Conservation (phyloP, 148 eudicot species). For the Nepenthes mirabilis region DNA sequence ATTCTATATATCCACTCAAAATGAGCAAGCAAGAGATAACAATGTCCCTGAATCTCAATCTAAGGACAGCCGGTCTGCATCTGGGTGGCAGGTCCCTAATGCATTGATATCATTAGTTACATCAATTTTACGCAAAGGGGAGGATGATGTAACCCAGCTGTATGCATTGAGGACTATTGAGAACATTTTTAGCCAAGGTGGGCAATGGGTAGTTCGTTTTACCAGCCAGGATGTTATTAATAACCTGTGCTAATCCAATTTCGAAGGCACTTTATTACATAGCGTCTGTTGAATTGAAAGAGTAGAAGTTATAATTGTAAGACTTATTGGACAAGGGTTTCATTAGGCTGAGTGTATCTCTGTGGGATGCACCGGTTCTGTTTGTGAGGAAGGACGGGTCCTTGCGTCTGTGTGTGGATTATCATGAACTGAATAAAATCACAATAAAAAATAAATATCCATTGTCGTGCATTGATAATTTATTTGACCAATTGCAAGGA, state of each 20-base stretch:
- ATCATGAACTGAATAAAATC: no score
- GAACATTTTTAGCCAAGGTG: slow-evolving; percentile 91
- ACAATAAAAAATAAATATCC: no score
- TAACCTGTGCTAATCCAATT: slow-evolving; percentile 85
- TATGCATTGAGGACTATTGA: slow-evolving; percentile 95
- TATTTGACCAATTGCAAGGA: no score
- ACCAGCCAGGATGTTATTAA: slow-evolving; percentile 74
- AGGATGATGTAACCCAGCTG: slow-evolving; percentile 87
- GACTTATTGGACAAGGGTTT: no score
- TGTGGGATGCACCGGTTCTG: no score
- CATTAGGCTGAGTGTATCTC: no score
- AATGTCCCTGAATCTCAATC: slow-evolving; percentile 54
- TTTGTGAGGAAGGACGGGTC: no score
- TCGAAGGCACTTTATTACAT: no score
- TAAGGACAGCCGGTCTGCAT: slow-evolving; percentile 52
- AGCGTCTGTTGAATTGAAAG: no score
- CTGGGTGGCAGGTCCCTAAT: slow-evolving; percentile 96
- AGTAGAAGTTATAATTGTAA: no score
- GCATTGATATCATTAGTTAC: slow-evolving; percentile 68
- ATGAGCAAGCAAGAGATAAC: slow-evolving; percentile 46
- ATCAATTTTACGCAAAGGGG: slow-evolving; percentile 84
- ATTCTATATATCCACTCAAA: slow-evolving; percentile 86
- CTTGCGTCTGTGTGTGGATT: no score
- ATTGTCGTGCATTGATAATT: no score
- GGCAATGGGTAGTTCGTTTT: slow-evolving; percentile 85